Evolutionary conservation across 495 filamentous ascomycete genomes (phyloP), one percentile per base, ranked within the genome.

Genomic region (Zalerion maritima): DNA sequence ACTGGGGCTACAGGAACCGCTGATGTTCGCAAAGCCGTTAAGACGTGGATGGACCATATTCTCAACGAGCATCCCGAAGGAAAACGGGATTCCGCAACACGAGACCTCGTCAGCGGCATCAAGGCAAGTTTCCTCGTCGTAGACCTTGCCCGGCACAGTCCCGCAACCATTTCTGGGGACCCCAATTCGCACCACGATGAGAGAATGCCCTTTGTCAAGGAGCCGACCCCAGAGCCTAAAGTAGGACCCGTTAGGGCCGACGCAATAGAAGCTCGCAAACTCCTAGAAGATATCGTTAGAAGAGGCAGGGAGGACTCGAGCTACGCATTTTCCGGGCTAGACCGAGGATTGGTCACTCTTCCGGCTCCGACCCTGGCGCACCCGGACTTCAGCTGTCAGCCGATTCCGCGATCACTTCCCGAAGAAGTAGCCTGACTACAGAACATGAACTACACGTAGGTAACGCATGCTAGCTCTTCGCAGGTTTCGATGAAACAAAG

Each of bases 81-180:
- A 12, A 26, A 14, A 8, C 16, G 6, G 5, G 13, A 38, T 6
- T 37, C 36, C 3, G 47, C 41, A 12, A 20, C 45, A 5, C 19
- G 32, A 4, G 47, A 50, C 6, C 35, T 47, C 1, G 32, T 50
- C 6, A 17, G 31, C 1, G 21, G 47, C 18, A 32, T 50, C 21
- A 29, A 31, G 24, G 42, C 32, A 3, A 40, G 38, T 8, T 36
- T 50, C 14, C 28, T 50, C 2, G 43, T 50, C 8, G 36, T 50
- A 12, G 13, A 39, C 1, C 37, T 47, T 6, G 29, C 34, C 26
- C 15, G 24, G 26, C 18, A 24, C 11, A 21, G 24, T 14, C 3
- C 14, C 5, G 20, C 25, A 4, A 10, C 25, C 19, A 27, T 32
- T 11, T 10, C 6, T 10, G 9, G 11, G 5, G 21, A 18, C 22